Percentiles rank a stretch among this genome's conserved stretches.
phyloP scores from a whole-genome alignment of 2,329 filamentous ascomycete genomes.

The Furcasterigmium sp. region DNA sequence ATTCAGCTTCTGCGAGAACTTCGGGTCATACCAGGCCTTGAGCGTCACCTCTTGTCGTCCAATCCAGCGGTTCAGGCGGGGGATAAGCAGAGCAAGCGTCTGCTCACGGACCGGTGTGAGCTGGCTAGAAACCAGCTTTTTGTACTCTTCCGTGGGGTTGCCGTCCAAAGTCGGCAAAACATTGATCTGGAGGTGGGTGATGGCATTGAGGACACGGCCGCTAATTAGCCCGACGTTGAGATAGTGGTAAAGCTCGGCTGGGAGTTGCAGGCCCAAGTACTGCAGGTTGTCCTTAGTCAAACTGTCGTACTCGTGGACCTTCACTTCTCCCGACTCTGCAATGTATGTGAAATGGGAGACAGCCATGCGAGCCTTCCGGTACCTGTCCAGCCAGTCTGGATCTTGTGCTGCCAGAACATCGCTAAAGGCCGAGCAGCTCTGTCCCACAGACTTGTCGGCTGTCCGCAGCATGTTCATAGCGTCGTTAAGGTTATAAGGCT shows the following conservation, averaged over 20 bases:
- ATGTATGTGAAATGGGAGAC: slow-evolving; percentile 86
- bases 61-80: slow-evolving; percentile 77
- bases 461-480: slow-evolving; percentile 74
- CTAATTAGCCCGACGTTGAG: slow-evolving; percentile 78
- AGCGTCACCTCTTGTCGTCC: slow-evolving; percentile 73
- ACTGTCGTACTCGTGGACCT: slow-evolving; percentile 65
- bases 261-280: slow-evolving; percentile 84
- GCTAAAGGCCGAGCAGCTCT: slow-evolving; percentile 70
- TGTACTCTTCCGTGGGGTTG: slow-evolving; percentile 74
- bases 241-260: slow-evolving; percentile 87
- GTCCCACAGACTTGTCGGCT: slow-evolving; percentile 63
- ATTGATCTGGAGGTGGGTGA: slow-evolving; percentile 73
- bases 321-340: slow-evolving; percentile 69
- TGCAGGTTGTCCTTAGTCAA: slow-evolving; percentile 81
- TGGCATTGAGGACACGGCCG: slow-evolving; percentile 72
- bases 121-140: slow-evolving; percentile 67
- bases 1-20: slow-evolving; percentile 63
- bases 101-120: slow-evolving; percentile 72
- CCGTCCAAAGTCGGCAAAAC: slow-evolving; percentile 84
- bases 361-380: slow-evolving; percentile 77
- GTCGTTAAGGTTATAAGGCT: slow-evolving; percentile 63
- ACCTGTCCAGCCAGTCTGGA: slow-evolving; percentile 76
- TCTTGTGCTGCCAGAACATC: slow-evolving; percentile 71
- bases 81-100: slow-evolving; percentile 71
- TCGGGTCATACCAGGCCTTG: slow-evolving; percentile 77